Base-by-base conservation (phyloP, 805 yeast species). In the Nakazawaea holstii region DNA sequence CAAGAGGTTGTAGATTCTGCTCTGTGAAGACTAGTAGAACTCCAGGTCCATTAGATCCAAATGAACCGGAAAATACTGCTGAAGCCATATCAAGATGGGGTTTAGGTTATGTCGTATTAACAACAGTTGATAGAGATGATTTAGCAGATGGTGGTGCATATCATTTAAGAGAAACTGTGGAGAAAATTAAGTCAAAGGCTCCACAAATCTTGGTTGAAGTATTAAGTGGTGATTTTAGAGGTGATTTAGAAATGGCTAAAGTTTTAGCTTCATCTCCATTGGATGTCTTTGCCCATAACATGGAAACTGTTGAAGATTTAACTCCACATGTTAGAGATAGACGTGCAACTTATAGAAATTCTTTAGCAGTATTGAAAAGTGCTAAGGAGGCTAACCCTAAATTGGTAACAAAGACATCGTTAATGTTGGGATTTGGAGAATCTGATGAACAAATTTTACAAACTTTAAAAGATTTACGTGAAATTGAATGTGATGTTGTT, bases 31-130 rank as follows among this genome's bases (percentile, higher is more conserved):
- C 99, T 1, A 83, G 82, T 63, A 77, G 99, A 59, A 69, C 69
- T 1, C 99, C 99, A 1, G 81, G 84, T 1, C 80, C 90, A 8
- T 84, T 95, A 7, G 99, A 94, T 68, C 96, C 97, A 17, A 81
- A 76, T 73, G 99, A 94, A 66, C 99, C 99, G 1, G 97, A 88
- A 61, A 89, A 94, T 59, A 95, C 99, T 0, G 98, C 98, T 0
- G 97, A 87, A 57, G 99, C 99, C 29, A 90, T 94, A 50, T 81
- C 88, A 37, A 82, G 96, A 67, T 94, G 99, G 99, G 98, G 98
- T 0, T 76, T 94, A 53, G 99, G 99, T 27, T 94, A 94, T 62
- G 97, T 94, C 8, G 99, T 94, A 17, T 72, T 94, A 53, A 94
- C 99, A 14, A 91, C 99, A 1, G 99, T 94, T 15, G 99, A 94